phyloP scores from a whole-genome alignment of 345 rosid genomes.

The Rhizophora apiculata region DNA sequence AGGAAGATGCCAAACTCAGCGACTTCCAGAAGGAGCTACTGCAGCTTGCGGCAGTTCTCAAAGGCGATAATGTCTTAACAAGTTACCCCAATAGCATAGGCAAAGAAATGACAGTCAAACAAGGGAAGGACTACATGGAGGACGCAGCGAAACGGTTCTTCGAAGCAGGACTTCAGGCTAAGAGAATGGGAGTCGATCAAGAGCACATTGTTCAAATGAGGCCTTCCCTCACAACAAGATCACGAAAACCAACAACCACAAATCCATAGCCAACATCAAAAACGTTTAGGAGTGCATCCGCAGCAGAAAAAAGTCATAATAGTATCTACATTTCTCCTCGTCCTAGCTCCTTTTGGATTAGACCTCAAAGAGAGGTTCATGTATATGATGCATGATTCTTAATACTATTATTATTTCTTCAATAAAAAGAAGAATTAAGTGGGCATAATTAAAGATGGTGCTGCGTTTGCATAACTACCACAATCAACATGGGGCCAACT shows the following conservation, averaged over 20 bases:
- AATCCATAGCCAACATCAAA: slow-evolving; percentile 11
- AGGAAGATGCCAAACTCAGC: slow-evolving; percentile 59
- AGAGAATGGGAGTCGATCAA: slow-evolving; percentile 69
- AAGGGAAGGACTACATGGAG: slow-evolving; percentile 80
- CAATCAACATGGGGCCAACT: no score
- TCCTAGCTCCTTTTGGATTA: background rate
- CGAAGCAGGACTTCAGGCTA: slow-evolving; percentile 56
- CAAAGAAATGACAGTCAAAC: slow-evolving; percentile 62
- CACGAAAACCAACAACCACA: slow-evolving; percentile 24
- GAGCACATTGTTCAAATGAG: slow-evolving; percentile 80
- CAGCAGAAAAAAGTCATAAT: background rate
- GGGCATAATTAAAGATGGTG: no score
- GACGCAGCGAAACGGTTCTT: slow-evolving; percentile 75
- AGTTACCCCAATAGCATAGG: slow-evolving; percentile 47
- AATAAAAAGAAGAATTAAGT: no score
- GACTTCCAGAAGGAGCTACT: slow-evolving; percentile 82
- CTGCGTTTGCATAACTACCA: no score
- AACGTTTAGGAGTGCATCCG: background rate
- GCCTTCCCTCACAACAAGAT: slow-evolving; percentile 74
- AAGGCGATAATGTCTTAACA: slow-evolving; percentile 58
- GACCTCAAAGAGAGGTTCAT: no score
- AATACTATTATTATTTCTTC: no score
- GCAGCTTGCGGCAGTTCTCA: slow-evolving; percentile 76
- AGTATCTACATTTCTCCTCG: background rate
- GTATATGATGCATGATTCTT: no score